phyloP scores from a whole-genome alignment of 306 rosid species.

The Vicia faba region DNA sequence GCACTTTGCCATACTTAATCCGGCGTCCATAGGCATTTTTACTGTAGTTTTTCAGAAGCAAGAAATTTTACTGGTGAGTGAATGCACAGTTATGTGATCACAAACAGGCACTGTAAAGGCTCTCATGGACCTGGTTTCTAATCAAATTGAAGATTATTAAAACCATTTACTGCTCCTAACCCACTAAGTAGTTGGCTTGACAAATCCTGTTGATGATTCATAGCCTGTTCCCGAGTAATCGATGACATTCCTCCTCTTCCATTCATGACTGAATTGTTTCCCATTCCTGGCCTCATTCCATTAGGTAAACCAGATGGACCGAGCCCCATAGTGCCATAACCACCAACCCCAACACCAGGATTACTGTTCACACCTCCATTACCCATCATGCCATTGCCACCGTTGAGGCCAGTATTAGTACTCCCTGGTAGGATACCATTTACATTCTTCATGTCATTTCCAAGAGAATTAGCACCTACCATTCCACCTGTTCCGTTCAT shows the following conservation, averaged over 20 bases:
- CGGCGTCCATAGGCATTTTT: not conserved
- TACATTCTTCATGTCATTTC: slow-evolving; percentile 67
- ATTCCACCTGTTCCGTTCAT: slow-evolving; percentile 60
- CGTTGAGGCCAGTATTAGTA: slow-evolving; percentile 60
- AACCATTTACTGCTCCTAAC: slow-evolving; percentile 84
- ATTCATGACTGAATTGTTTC: slow-evolving; percentile 76
- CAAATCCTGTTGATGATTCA: slow-evolving; percentile 86
- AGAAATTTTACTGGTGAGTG: not conserved
- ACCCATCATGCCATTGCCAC: slow-evolving; percentile 58
- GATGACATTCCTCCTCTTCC: slow-evolving; percentile 81
- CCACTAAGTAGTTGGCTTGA: slow-evolving; percentile 89
- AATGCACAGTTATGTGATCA: not conserved
- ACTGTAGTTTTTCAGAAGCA: slow-evolving; percentile 8
- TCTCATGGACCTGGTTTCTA: too few relatives aligned
- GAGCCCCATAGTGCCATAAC: slow-evolving; percentile 70
- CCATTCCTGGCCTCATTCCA: slow-evolving; percentile 77
- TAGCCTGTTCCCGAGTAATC: slow-evolving; percentile 72
- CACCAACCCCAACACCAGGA: slow-evolving; percentile 64
- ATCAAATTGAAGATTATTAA: slow-evolving; percentile 81
- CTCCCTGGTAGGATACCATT: slow-evolving; percentile 66
- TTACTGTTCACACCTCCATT: slow-evolving; percentile 68
- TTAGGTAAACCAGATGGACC: slow-evolving; percentile 72
- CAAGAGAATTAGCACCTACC: slow-evolving; percentile 58
- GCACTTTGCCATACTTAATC: not conserved
- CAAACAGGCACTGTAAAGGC: slow-evolving; percentile 19